phyloP scores from a whole-genome alignment of 768 basidiomycete genomes.

The Hygrocybe punicea region DNA sequence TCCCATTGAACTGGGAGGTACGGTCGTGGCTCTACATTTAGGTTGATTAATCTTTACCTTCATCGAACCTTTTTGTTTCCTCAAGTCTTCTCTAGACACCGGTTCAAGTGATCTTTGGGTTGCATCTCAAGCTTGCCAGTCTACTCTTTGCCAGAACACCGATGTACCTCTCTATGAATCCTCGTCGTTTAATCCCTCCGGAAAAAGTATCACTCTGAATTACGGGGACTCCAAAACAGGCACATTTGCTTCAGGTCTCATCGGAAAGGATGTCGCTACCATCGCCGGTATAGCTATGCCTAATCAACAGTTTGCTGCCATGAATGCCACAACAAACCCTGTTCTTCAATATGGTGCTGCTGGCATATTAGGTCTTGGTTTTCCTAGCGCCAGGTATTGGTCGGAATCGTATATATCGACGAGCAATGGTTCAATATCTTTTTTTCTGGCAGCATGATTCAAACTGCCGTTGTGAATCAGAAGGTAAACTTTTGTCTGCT shows the following conservation, averaged over 20 bases:
- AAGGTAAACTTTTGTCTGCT: constrained; percentile 15
- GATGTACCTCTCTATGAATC: constrained; percentile 43
- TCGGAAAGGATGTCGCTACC: constrained; percentile 52
- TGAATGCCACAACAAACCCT: constrained; percentile 57
- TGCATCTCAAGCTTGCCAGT: constrained; percentile 47
- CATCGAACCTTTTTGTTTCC: neutral
- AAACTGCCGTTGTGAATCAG: constrained; percentile 27
- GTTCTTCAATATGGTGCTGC: constrained; percentile 51
- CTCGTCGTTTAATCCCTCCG: constrained; percentile 36
- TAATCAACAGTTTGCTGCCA: constrained; percentile 53
- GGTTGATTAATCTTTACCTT: constrained; percentile 30
- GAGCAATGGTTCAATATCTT: neutral
- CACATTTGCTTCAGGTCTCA: constrained; percentile 54
- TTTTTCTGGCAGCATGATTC: constrained; percentile 35
- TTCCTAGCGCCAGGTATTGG: constrained; percentile 59
- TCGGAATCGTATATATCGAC: neutral
- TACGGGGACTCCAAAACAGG: constrained; percentile 71
- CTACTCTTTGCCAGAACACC: constrained; percentile 37
- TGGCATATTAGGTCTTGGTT: constrained; percentile 68
- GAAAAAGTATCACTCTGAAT: constrained; percentile 38
- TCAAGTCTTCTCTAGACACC: constrained; percentile 44
- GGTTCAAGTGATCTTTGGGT: constrained; percentile 74
- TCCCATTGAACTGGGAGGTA: constrained; percentile 43
- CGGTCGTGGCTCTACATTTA: constrained; percentile 43
- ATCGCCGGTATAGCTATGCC: constrained; percentile 51